Evolutionary conservation across 441 rosid species (phyloP).

Genomic region (Erodium moschatum): DNA sequence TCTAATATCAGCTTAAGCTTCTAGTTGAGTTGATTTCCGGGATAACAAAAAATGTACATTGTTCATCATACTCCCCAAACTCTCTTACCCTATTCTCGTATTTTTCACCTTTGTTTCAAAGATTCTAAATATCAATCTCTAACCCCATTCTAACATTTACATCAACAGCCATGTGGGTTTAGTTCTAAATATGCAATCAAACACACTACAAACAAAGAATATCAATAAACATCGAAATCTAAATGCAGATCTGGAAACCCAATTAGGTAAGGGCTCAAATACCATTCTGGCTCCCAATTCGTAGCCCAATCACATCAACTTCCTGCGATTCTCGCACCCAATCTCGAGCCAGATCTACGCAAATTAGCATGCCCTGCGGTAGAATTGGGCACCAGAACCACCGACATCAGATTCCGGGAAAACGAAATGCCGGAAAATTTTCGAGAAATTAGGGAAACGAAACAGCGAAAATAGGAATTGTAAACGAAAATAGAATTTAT

Average conservation of each 20-base stretch:
- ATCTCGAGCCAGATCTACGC: not conserved
- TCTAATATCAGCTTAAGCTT: not conserved
- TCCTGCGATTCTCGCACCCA: not conserved
- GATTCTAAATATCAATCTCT: not conserved
- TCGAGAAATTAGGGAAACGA: not conserved
- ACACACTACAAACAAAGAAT: not conserved
- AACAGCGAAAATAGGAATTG: not conserved
- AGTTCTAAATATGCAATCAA: not conserved
- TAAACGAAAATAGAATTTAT: not conserved
- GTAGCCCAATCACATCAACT: not conserved
- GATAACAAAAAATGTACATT: not conserved
- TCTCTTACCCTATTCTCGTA: not conserved
- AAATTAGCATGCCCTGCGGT: not conserved
- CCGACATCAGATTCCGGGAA: not conserved
- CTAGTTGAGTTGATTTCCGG: not conserved
- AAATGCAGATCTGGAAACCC: too few species aligned
- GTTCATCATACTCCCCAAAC: not conserved
- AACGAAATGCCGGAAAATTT: not conserved
- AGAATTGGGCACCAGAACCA: not conserved
- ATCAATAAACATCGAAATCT: not conserved
- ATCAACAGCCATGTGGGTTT: not conserved
- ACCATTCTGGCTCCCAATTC: not conserved
- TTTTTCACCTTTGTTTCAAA: not conserved
- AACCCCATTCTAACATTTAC: not conserved
- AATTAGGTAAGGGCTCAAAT: not conserved